phyloP scores from a whole-genome alignment of 2,329 filamentous ascomycete species.

The Chaetoscypha palmicola region DNA sequence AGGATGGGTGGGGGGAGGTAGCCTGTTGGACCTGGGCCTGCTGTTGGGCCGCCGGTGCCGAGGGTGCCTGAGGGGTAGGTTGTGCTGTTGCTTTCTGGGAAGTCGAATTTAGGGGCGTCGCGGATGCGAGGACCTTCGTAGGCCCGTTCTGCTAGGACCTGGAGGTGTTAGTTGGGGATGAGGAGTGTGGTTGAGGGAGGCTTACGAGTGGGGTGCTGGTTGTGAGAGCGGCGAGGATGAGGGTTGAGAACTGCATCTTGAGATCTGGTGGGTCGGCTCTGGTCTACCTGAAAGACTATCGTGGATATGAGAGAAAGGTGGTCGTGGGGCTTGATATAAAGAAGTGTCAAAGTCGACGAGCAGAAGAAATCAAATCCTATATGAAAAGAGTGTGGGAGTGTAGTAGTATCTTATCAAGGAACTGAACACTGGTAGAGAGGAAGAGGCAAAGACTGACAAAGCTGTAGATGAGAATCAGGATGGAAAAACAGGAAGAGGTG shows the following conservation, averaged over 20 bases:
- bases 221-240: constrained; percentile 2
- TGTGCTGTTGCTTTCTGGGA: too few species aligned
- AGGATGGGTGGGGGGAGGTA: too few species aligned
- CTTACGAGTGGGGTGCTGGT: neutral
- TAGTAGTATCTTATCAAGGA: neutral
- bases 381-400: constrained; percentile 3
- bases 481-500: too few species aligned
- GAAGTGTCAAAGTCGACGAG: neutral
- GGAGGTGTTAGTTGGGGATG: too few species aligned
- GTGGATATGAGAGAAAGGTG: neutral
- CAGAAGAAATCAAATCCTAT: constrained; percentile 1
- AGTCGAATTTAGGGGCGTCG: too few species aligned
- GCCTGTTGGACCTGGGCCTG: too few species aligned
- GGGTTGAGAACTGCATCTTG: constrained; percentile 2
- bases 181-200: too few species aligned
- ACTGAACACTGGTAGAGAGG: neutral
- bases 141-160: too few species aligned
- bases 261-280: neutral
- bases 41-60: too few species aligned
- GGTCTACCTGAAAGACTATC: neutral
- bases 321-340: neutral
- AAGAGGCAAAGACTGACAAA: neutral
- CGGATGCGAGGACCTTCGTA: too few species aligned
- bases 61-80: too few species aligned
- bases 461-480: too few species aligned